phyloP scores from a whole-genome alignment of 768 basidiomycete genomes.

The Kockovaella imperatae region DNA sequence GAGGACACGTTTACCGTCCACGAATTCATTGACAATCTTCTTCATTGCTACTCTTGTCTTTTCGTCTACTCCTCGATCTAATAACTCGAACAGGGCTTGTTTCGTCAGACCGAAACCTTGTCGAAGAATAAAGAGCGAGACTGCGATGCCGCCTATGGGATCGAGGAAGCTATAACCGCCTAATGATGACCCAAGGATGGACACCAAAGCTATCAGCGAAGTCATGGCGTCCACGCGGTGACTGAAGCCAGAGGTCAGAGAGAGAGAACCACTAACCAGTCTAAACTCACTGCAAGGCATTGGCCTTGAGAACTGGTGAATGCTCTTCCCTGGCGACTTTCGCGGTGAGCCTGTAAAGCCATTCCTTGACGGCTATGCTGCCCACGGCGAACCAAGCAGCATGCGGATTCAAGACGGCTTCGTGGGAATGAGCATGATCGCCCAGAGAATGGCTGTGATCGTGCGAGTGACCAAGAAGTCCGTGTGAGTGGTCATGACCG shows the following conservation, averaged over 20 bases:
- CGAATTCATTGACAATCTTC: constrained; percentile 55
- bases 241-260: constrained; percentile 14
- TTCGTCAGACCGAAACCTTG: constrained; percentile 64
- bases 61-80: constrained; percentile 68
- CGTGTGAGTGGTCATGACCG: constrained; percentile 41
- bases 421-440: constrained; percentile 32
- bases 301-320: constrained; percentile 86
- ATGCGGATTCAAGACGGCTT: constrained; percentile 63
- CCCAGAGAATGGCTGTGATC: constrained; percentile 38
- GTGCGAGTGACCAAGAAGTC: constrained; percentile 37
- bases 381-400: constrained; percentile 92
- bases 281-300: constrained; percentile 64
- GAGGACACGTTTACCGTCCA: constrained; percentile 39
- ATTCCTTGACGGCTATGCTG: constrained; percentile 79
- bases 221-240: constrained; percentile 97
- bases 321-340: constrained; percentile 83
- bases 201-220: constrained; percentile 79
- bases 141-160: constrained; percentile 82
- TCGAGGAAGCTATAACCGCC: constrained; percentile 76
- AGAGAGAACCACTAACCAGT: not conserved
- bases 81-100: constrained; percentile 70
- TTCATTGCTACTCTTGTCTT: constrained; percentile 53
- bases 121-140: constrained; percentile 78
- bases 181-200: constrained; percentile 77
- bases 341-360: constrained; percentile 81